These are phyloP conservation scores for Hymenoscyphus linearis DNA, from an alignment of 2,329 filamentous ascomycete species.

Conservation along the genomic window DNA sequence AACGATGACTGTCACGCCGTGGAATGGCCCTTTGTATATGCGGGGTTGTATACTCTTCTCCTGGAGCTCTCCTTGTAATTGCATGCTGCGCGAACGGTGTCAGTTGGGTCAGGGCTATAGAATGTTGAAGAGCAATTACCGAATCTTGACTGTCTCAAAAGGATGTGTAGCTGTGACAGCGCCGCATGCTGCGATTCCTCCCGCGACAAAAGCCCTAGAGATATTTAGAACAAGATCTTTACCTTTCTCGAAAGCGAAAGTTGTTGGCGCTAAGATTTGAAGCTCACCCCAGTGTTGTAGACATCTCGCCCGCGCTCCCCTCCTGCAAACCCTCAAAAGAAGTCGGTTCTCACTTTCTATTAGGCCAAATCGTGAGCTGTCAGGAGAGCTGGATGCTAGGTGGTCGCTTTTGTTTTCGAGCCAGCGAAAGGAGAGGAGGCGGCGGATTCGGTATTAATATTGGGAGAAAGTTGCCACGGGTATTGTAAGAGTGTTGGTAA, in stretches of 20 bases:
- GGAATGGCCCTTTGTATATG: constrained; percentile 85
- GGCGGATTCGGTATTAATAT: not conserved
- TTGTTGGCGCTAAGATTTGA: not conserved
- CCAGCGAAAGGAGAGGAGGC: not conserved
- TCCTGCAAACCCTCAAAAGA: constrained; percentile 16
- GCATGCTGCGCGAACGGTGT: constrained; percentile 57
- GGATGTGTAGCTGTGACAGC: constrained; percentile 96
- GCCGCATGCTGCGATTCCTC: constrained; percentile 93
- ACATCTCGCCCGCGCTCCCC: constrained; percentile 36
- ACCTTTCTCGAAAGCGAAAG: not conserved
- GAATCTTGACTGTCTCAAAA: constrained; percentile 98
- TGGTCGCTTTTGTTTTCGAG: not conserved
- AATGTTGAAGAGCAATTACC: constrained; percentile 47
- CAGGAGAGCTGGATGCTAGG: no score
- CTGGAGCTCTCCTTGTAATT: constrained; percentile 93
- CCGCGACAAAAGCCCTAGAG: constrained; percentile 77
- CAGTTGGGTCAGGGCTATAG: constrained; percentile 10
- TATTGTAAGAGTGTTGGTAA: not conserved
- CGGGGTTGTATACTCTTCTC: constrained; percentile 77
- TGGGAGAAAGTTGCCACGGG: not conserved
- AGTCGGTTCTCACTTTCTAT: constrained; percentile 1
- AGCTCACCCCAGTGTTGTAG: constrained; percentile 46
- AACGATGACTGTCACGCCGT: constrained; percentile 85
- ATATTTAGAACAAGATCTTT: constrained; percentile 17
- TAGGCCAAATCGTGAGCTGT: not conserved